Conservation (phyloP, 176 grass and related monocot genomes). For the Oryza glaberrima region DNA sequence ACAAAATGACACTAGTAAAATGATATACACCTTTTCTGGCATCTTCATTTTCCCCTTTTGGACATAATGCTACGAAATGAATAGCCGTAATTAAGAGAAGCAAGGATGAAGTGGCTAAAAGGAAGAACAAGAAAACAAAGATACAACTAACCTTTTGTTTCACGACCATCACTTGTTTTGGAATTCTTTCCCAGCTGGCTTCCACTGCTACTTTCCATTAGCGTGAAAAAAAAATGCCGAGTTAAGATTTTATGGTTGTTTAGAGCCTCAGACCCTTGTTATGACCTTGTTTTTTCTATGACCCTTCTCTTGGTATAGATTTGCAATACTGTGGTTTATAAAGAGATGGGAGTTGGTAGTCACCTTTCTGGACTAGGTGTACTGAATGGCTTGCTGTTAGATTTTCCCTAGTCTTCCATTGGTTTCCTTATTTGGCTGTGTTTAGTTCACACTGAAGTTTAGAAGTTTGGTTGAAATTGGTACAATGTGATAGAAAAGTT, state of each 20-base stretch:
- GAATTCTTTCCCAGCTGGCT: slow-evolving; percentile 26
- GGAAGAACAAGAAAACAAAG: slow-evolving; percentile 2
- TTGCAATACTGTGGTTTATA: slow-evolving; percentile 35
- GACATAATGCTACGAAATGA: background rate
- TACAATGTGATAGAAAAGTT: too few relatives aligned
- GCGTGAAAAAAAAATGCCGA: background rate
- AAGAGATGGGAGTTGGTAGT: slow-evolving; percentile 21
- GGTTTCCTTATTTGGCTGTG: background rate
- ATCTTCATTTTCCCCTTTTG: background rate
- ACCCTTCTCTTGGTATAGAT: slow-evolving; percentile 14
- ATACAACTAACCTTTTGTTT: slow-evolving; percentile 40
- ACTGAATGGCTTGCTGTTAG: slow-evolving; percentile 7
- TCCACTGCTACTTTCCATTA: slow-evolving; percentile 32
- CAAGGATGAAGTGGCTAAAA: slow-evolving; percentile 20
- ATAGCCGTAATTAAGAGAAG: slow-evolving; percentile 8
- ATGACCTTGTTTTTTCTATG: background rate
- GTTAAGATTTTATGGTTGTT: background rate
- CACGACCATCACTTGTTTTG: background rate
- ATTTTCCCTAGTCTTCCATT: background rate
- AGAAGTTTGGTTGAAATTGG: too few relatives aligned
- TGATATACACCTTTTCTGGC: background rate
- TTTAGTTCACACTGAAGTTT: too few relatives aligned
- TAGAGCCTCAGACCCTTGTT: background rate
- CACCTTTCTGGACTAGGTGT: slow-evolving; percentile 5
- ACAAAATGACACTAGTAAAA: slow-evolving; percentile 1